Evolutionary conservation across 2,329 filamentous ascomycete genomes (phyloP).

Genomic region (Tympanopsis confertula): DNA sequence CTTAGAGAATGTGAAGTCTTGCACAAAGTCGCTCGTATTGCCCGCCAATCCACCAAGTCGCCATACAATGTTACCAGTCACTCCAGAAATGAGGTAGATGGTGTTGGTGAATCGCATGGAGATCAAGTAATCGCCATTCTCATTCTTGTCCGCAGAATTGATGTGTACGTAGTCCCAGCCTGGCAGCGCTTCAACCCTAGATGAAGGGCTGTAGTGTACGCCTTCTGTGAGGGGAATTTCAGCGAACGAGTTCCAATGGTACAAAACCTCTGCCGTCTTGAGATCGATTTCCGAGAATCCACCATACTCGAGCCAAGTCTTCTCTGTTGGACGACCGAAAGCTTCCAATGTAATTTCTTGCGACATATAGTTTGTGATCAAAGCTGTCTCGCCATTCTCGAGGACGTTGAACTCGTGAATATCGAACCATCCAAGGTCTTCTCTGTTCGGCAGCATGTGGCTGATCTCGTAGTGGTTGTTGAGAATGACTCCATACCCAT

Average conservation of each 20-base stretch:
- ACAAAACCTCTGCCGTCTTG: neutral
- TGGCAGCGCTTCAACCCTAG: conserved; percentile 1
- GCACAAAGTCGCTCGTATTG: conserved; percentile 11
- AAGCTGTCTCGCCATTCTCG: conserved; percentile 15
- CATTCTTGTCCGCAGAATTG: conserved; percentile 23
- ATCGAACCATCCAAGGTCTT: conserved; percentile 14
- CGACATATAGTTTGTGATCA: conserved; percentile 14
- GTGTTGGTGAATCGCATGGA: conserved; percentile 22
- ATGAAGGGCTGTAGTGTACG: conserved; percentile 7
- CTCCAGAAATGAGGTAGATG: conserved; percentile 21
- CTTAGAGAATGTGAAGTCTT: conserved; percentile 18
- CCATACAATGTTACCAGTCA: conserved; percentile 20
- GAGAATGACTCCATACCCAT: conserved; percentile 4
- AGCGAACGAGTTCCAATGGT: neutral
- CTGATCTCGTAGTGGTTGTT: conserved; percentile 4
- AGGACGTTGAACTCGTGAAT: conserved; percentile 24
- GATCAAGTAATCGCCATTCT: conserved; percentile 21
- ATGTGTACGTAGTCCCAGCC: conserved; percentile 23
- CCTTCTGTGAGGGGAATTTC: conserved; percentile 6
- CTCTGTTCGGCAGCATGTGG: neutral
- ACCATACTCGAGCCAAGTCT: neutral
- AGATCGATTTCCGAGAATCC: neutral
- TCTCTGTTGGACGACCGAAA: conserved; percentile 10
- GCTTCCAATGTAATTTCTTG: conserved; percentile 11
- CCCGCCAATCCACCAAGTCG: conserved; percentile 14